Conservation (phyloP, 2,329 filamentous ascomycete species). For the Microdochium nivale region DNA sequence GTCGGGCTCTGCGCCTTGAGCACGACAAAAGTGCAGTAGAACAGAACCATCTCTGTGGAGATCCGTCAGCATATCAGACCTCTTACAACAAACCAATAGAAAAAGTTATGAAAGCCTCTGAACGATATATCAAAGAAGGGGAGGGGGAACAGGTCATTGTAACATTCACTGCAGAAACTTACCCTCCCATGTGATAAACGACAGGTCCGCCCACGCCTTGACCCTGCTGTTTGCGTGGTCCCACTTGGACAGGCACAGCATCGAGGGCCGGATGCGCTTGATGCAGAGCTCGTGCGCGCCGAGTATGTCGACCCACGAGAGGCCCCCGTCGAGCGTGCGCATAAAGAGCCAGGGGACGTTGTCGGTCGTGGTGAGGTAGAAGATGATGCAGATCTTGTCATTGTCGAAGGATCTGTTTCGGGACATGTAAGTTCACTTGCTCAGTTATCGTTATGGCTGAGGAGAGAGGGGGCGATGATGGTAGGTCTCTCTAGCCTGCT, state of each 20-base stretch:
- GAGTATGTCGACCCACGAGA: constrained; percentile 36
- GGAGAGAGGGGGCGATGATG: background rate
- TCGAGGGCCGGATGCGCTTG: constrained; percentile 34
- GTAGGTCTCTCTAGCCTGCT: constrained; percentile 3
- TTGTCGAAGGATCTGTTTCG: constrained; percentile 41
- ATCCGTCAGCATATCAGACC: constrained; percentile 7
- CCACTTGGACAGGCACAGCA: constrained; percentile 43
- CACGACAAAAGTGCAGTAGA: constrained; percentile 48
- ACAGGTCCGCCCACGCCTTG: constrained; percentile 46
- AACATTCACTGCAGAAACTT: no score
- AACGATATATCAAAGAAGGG: no score
- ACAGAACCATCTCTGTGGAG: constrained; percentile 45
- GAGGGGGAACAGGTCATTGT: no score
- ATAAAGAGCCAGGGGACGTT: constrained; percentile 38
- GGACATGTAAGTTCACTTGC: no score
- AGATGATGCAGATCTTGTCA: constrained; percentile 43
- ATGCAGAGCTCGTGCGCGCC: constrained; percentile 48
- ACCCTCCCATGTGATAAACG: constrained; percentile 55
- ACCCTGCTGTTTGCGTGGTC: constrained; percentile 29
- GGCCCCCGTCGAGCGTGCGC: constrained; percentile 29
- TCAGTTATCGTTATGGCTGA: background rate
- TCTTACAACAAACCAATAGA: no score
- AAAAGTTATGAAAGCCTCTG: no score
- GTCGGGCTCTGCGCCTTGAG: constrained; percentile 42
- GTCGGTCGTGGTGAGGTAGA: constrained; percentile 36